These are phyloP conservation scores for Eucalyptus curtisii DNA, from an alignment of 345 rosid genomes.

Conservation along the genomic window DNA sequence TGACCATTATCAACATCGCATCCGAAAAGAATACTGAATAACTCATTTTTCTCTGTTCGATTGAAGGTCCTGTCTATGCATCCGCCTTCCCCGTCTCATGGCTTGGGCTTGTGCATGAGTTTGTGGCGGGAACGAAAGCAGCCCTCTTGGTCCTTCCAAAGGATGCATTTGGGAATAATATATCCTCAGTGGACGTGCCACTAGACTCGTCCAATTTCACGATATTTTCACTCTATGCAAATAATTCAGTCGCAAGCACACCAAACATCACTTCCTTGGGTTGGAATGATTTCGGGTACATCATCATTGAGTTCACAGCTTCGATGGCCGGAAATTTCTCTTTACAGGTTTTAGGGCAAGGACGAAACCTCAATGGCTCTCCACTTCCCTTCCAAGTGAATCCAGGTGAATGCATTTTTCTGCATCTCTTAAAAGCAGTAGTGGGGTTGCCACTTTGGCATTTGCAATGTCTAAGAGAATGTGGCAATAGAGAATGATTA, in stretches of 20 bases:
- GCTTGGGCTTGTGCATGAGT: conserved; percentile 52
- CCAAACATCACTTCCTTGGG: conserved; percentile 25
- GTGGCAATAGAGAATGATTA: not conserved
- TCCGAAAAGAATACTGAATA: not conserved
- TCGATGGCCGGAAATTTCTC: conserved; percentile 42
- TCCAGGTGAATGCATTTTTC: conserved; percentile 38
- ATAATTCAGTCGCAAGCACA: conserved; percentile 31
- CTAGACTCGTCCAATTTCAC: conserved; percentile 30
- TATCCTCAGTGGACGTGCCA: conserved; percentile 29
- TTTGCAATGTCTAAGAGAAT: not conserved
- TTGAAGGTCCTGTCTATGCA: conserved; percentile 48
- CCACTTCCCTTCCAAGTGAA: conserved; percentile 60
- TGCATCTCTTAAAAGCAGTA: not conserved
- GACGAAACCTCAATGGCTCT: conserved; percentile 49
- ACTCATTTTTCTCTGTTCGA: not conserved
- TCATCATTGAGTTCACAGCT: conserved; percentile 39
- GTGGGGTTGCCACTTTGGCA: not conserved
- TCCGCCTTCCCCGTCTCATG: conserved; percentile 59
- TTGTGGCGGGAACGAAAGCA: conserved; percentile 51
- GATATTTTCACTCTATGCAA: conserved; percentile 18
- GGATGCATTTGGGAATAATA: conserved; percentile 85
- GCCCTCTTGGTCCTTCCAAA: conserved; percentile 49
- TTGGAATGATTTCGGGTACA: conserved; percentile 46
- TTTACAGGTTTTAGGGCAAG: conserved; percentile 40
- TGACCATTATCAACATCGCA: not conserved